Base-by-base conservation (phyloP, 1,139 yeast species). In the Hemisphaericaspora lyxosophila region DNA sequence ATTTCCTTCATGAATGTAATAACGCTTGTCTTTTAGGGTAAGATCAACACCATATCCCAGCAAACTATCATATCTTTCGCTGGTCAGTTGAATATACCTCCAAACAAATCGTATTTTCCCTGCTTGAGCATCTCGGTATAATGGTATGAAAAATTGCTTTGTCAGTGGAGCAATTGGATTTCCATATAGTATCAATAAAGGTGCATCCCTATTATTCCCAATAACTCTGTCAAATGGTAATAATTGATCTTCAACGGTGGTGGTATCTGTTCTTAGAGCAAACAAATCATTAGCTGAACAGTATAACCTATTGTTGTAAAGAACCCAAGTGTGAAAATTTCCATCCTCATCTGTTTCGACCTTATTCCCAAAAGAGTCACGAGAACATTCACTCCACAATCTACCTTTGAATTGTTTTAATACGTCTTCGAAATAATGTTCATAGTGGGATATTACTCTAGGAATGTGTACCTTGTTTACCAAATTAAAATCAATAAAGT, bases 81-180 rank as follows among this genome's bases (percentile, higher is more conserved):
- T 33, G 2, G 58, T 38, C 17, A 20, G 31, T 0, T 80, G 78
- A 6, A 78, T 69, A 49, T 87, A 83, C 48, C 97, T 73, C 84
- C 95, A 78, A 3, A 82, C 74, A 55, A 86, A 84, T 41, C 87
- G 71, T 23, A 89, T 57, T 50, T 86, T 85, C 0, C 87, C 94
- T 1, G 65, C 57, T 7, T 62, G 54, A 0, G 95, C 85, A 40
- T 84, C 79, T 32, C 75, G 74, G 44, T 70, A 72, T 40, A 92
- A 61, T 41, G 78, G 75, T 17, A 67, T 58, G 47, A 87, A 81
- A 64, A 85, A 82, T 3, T 61, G 63, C 9, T 64, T 63, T 51
- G 88, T 85, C 4, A 64, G 59, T 1, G 55, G 58, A 12, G 78
- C 69, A 3, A 59, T 48, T 4, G 78, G 65, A 46, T 76, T 79